These are phyloP conservation scores for Penicillium rolfsii DNA, from an alignment of 2,329 filamentous ascomycete species.

Conservation along the genomic window DNA sequence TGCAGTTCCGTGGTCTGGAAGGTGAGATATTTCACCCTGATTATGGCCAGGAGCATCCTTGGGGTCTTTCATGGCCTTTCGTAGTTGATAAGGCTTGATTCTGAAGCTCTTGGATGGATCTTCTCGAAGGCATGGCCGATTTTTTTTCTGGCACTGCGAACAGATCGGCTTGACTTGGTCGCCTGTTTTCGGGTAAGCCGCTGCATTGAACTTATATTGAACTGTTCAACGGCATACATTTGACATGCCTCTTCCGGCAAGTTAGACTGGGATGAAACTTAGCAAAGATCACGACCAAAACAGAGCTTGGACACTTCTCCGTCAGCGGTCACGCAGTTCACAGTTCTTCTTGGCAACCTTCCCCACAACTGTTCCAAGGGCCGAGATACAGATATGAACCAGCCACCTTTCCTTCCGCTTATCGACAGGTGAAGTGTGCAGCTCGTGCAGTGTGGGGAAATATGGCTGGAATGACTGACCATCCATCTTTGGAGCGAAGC, in stretches of 20 bases:
- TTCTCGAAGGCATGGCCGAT: conserved; percentile 16
- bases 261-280: conserved; percentile 9
- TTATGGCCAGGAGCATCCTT: conserved; percentile 2
- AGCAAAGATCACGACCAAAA: conserved; percentile 2
- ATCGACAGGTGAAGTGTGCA: conserved; percentile 4
- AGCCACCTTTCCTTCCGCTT: not conserved
- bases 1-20: conserved; percentile 1
- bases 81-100: conserved; percentile 12
- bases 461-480: conserved; percentile 8
- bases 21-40: conserved; percentile 4
- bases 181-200: conserved; percentile 12
- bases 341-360: conserved; percentile 2
- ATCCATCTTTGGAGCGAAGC: conserved; percentile 15
- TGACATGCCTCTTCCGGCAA: conserved; percentile 16
- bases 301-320: conserved; percentile 1
- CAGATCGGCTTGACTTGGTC: conserved; percentile 18
- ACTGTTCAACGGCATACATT: conserved; percentile 9
- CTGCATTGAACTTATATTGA: conserved; percentile 6
- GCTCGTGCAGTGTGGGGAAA: conserved; percentile 1
- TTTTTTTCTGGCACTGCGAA: conserved; percentile 17
- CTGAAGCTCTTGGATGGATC: conserved; percentile 10
- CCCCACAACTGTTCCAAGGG: not conserved
- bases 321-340: conserved; percentile 2
- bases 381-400: not conserved
- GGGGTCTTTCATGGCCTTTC: conserved; percentile 1